phyloP scores from a whole-genome alignment of 345 rosid genomes.

The Gossypium sturtianum region DNA sequence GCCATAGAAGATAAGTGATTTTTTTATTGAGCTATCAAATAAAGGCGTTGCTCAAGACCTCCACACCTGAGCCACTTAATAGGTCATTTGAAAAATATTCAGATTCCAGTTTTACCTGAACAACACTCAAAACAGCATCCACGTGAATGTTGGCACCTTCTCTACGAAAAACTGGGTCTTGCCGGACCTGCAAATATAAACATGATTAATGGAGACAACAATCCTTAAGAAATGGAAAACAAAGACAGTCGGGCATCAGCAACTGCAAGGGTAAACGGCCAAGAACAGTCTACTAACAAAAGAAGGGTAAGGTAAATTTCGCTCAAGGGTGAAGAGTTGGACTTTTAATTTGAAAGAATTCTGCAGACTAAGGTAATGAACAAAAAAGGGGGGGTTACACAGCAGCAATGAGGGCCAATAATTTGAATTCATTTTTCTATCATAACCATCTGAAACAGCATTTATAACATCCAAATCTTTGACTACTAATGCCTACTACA shows the following conservation, averaged over 20 bases:
- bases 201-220: neutral
- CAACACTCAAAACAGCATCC: constrained; percentile 66
- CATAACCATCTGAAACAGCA: neutral
- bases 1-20: neutral
- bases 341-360: neutral
- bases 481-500: neutral
- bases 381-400: no score
- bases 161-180: constrained; percentile 95
- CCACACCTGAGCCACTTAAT: neutral
- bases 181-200: constrained; percentile 54
- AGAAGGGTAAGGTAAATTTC: neutral
- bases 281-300: neutral
- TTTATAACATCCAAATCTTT: neutral
- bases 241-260: neutral
- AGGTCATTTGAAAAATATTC: neutral
- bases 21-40: neutral
- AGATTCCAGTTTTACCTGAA: constrained; percentile 51
- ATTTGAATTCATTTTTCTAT: neutral
- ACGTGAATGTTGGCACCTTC: constrained; percentile 89
- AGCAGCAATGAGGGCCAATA: neutral
- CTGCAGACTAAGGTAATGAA: neutral
- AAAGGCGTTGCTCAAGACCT: neutral
- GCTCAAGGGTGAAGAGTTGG: neutral
- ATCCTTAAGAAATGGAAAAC: neutral
- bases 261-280: neutral